phyloP scores from a whole-genome alignment of 164 flowering plant genomes.

The Vitis labrusca region DNA sequence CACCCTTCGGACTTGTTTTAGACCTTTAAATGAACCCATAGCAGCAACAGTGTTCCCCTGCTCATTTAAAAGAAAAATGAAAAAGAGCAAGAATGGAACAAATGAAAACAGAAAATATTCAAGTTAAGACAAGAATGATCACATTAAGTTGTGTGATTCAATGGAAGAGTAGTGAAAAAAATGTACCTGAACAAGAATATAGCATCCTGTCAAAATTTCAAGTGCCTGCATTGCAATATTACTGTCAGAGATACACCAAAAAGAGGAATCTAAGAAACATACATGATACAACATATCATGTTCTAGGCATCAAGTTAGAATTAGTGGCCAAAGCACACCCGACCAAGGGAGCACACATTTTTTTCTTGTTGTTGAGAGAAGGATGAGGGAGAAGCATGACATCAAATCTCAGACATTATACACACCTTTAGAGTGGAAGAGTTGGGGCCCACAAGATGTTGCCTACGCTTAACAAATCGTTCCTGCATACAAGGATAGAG shows the following conservation, averaged over 20 bases:
- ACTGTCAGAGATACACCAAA: neutral
- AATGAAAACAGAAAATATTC: neutral
- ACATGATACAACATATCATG: neutral
- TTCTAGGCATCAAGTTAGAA: neutral
- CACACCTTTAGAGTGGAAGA: conserved; percentile 84
- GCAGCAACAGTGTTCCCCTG: conserved; percentile 95
- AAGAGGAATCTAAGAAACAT: neutral
- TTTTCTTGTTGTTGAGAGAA: neutral
- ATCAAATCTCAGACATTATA: neutral
- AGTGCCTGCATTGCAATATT: conserved; percentile 62
- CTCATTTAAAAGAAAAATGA: conserved; percentile 11
- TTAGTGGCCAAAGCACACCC: neutral
- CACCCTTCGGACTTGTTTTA: conserved; percentile 84
- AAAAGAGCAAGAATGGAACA: neutral
- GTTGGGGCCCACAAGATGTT: conserved; percentile 84
- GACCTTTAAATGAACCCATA: conserved; percentile 91
- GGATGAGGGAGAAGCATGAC: neutral
- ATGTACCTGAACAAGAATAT: conserved; percentile 83
- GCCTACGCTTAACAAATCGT: conserved; percentile 84
- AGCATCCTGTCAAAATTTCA: conserved; percentile 92
- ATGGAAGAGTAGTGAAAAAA: neutral
- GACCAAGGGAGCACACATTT: no score
- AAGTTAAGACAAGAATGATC: conserved; percentile 2
- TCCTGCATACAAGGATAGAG: conserved; percentile 50
- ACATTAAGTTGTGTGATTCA: neutral